phyloP scores from a whole-genome alignment of 306 rosid species.

The Pterocarpus santalinus region DNA sequence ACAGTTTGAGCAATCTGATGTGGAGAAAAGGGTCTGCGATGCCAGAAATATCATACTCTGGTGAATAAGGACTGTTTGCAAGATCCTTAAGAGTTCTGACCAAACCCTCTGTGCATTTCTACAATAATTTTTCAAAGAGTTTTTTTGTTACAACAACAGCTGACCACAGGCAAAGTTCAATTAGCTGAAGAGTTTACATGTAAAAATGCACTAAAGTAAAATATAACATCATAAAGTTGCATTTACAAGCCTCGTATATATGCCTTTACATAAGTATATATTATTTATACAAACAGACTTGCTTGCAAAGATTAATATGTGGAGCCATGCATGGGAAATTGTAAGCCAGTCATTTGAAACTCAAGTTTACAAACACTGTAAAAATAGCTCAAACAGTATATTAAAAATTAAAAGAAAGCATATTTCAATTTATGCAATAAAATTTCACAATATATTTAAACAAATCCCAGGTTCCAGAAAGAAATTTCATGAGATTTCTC shows the following conservation, averaged over 20 bases:
- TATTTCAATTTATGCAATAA: slow-evolving; percentile 21
- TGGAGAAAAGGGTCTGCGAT: slow-evolving; percentile 97
- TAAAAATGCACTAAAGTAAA: slow-evolving; percentile 22
- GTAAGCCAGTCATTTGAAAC: slow-evolving; percentile 22
- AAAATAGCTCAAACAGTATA: slow-evolving; percentile 3
- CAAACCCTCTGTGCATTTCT: slow-evolving; percentile 92
- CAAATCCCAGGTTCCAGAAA: slow-evolving; percentile 22
- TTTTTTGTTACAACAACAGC: slow-evolving; percentile 42
- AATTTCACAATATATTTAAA: slow-evolving; percentile 27
- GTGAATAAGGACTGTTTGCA: slow-evolving; percentile 91
- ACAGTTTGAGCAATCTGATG: slow-evolving; percentile 86
- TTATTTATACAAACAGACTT: slow-evolving; percentile 31
- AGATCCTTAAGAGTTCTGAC: slow-evolving; percentile 91
- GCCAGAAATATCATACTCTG: slow-evolving; percentile 97
- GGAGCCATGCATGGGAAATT: slow-evolving; percentile 10
- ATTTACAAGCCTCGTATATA: slow-evolving; percentile 28
- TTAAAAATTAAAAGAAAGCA: slow-evolving; percentile 13
- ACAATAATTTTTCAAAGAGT: slow-evolving; percentile 51
- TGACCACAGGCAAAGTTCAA: slow-evolving; percentile 24
- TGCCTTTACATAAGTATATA: slow-evolving; percentile 26
- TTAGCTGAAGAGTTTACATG: slow-evolving; percentile 26
- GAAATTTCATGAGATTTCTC: slow-evolving; percentile 7
- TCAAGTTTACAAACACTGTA: slow-evolving; percentile 23
- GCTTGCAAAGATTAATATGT: slow-evolving; percentile 28
- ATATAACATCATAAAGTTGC: slow-evolving; percentile 25